A percentile compares a stretch with the other conserved stretches of the same genome.
phyloP scores from a whole-genome alignment of 495 filamentous ascomycete genomes.

The Aspergillus kassunensis region DNA sequence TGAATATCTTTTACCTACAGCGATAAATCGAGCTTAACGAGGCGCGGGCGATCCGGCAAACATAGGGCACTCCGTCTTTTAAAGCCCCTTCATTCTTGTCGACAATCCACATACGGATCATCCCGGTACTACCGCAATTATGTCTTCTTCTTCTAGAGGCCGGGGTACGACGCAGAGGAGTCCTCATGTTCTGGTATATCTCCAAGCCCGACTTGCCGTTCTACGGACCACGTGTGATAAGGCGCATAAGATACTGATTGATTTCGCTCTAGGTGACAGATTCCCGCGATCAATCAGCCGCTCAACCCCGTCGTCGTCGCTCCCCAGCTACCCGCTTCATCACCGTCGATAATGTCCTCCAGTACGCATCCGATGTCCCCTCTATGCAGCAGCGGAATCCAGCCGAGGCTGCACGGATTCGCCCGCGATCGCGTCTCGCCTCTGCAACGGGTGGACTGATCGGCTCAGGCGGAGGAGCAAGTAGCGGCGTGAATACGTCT shows the following conservation, averaged over 20 bases:
- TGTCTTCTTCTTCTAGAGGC: conserved; percentile 37
- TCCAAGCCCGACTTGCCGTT: no score
- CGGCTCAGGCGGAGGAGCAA: conserved; percentile 15
- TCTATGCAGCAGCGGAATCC: conserved; percentile 86
- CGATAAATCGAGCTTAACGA: background rate
- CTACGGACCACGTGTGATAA: no score
- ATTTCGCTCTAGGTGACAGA: conserved; percentile 50
- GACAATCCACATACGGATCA: background rate
- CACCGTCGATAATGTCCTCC: conserved; percentile 92
- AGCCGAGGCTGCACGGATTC: conserved; percentile 51
- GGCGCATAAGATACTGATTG: conserved; percentile 8
- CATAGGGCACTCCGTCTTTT: background rate
- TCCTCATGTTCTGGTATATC: conserved; percentile 52
- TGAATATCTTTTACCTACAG: background rate
- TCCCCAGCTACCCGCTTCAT: conserved; percentile 71
- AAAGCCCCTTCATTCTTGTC: background rate
- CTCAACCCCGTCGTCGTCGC: conserved; percentile 32
- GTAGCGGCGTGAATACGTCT: conserved; percentile 15
- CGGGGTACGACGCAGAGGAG: conserved; percentile 46
- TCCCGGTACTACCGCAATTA: conserved; percentile 13
- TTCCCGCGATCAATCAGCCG: conserved; percentile 46
- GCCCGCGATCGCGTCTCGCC: conserved; percentile 42
- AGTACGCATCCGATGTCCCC: conserved; percentile 90
- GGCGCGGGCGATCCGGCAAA: background rate
- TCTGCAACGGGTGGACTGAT: conserved; percentile 36